Percentiles rank a stretch among this genome's conserved stretches.
These are phyloP conservation scores for Colletotrichum phormii DNA, from an alignment of 2,329 filamentous ascomycete genomes.

Conservation along the genomic window DNA sequence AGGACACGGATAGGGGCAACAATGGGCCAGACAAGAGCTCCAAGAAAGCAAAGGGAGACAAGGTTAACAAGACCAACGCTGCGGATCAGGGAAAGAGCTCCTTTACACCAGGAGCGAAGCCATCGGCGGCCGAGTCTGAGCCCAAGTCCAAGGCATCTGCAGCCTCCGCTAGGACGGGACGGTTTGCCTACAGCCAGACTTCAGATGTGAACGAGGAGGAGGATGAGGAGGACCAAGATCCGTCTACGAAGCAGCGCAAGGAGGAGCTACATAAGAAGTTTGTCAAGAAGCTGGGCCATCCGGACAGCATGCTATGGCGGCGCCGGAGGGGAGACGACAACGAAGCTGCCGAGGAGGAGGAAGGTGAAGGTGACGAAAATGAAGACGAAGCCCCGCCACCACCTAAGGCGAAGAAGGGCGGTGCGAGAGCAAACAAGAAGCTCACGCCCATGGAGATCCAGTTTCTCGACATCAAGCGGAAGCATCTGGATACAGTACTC, in stretches of 20 bases:
- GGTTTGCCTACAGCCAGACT: constrained; percentile 63
- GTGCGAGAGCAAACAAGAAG: constrained; percentile 68
- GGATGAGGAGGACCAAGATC: constrained; percentile 60
- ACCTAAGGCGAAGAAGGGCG: constrained; percentile 73
- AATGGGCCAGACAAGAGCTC: constrained; percentile 49
- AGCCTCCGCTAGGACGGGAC: constrained; percentile 58
- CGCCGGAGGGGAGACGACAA: constrained; percentile 66
- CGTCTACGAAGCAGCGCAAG: constrained; percentile 66
- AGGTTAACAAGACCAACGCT: constrained; percentile 48
- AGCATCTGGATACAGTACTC: constrained; percentile 88
- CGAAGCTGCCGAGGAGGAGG: constrained; percentile 65
- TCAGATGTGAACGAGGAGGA: constrained; percentile 50
- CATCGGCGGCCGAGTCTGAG: constrained; percentile 40
- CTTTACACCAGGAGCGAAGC: constrained; percentile 42
- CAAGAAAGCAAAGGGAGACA: constrained; percentile 59
- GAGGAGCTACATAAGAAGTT: constrained; percentile 85
- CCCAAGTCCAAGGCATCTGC: constrained; percentile 39
- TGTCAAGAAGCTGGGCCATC: constrained; percentile 88
- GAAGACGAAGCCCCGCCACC: constrained; percentile 63
- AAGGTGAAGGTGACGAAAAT: constrained; percentile 65
- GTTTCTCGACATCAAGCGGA: constrained; percentile 91
- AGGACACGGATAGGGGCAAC: constrained; percentile 58
- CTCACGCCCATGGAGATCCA: constrained; percentile 96
- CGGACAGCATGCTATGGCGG: constrained; percentile 81
- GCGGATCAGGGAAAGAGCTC: constrained; percentile 51